Percentiles rank a stretch among this genome's conserved stretches.
Conservation (phyloP, 2,329 filamentous ascomycete genomes). For the Cytospora chrysosperma region DNA sequence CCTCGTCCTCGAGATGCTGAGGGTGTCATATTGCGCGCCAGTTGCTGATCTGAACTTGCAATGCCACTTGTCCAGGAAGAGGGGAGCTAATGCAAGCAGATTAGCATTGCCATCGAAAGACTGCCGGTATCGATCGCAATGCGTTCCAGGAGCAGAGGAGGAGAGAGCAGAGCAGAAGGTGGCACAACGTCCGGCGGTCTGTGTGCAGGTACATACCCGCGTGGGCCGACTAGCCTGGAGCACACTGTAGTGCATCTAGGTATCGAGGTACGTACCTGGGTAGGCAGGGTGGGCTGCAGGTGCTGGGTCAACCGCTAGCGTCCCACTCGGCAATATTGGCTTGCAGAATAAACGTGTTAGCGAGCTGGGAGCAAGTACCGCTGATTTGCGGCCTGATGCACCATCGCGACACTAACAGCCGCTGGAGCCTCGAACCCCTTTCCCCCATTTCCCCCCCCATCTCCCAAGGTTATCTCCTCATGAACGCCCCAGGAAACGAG, state of each 20-base stretch:
- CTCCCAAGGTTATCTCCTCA: constrained; percentile 1
- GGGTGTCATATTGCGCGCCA: not conserved
- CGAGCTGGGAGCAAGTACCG: not conserved
- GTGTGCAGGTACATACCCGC: too few species aligned
- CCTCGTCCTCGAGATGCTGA: not conserved
- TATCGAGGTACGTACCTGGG: too few species aligned
- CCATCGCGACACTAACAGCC: constrained; percentile 14
- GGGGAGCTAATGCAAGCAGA: too few species aligned
- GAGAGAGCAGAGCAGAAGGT: too few species aligned
- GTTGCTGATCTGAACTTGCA: not conserved
- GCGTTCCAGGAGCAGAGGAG: not conserved
- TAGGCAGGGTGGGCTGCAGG: not conserved
- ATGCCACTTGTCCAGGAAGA: not conserved
- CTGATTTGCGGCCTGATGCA: not conserved
- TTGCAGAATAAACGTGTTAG: constrained; percentile 8
- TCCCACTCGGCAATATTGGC: constrained; percentile 16
- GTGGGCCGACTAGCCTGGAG: too few species aligned
- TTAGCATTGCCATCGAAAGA: too few species aligned
- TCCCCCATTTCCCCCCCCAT: not conserved
- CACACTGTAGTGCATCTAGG: too few species aligned
- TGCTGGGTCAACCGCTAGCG: not conserved
- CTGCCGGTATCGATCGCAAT: not conserved
- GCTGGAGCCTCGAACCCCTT: constrained; percentile 8
- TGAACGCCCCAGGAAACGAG: not conserved
- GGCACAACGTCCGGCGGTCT: not conserved